These are phyloP conservation scores for Penicillium paxilli DNA, from an alignment of 495 filamentous ascomycete genomes.

Conservation along the genomic window DNA sequence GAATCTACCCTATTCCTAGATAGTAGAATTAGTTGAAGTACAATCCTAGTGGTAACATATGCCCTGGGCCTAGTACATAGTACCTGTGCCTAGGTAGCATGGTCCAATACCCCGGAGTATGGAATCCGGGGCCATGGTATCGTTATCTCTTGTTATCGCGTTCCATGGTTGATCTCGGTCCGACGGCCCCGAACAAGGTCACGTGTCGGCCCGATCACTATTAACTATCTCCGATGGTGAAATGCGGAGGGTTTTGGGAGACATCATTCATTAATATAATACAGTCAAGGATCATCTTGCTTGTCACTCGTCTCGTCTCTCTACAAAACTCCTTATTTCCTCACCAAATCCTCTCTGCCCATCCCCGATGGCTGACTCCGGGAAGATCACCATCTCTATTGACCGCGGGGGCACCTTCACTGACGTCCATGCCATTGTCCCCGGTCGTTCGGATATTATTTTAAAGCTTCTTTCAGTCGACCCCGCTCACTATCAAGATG, in stretches of 20 bases:
- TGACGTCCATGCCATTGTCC: conserved; percentile 58
- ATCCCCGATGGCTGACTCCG: conserved; percentile 27
- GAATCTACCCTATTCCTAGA: too few species aligned
- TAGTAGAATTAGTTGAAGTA: too few species aligned
- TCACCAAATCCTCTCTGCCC: neutral
- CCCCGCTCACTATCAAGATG: conserved; percentile 84
- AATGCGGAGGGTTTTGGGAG: neutral
- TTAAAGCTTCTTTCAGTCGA: conserved; percentile 91
- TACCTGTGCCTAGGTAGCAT: neutral
- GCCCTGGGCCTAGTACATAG: neutral
- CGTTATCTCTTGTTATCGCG: too few species aligned
- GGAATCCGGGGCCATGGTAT: too few species aligned
- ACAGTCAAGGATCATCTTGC: neutral
- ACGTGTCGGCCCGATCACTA: conserved; percentile 31
- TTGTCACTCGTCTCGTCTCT: neutral
- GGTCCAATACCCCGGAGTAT: too few species aligned
- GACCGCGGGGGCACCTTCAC: conserved; percentile 67
- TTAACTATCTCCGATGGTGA: conserved; percentile 8
- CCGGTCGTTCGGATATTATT: conserved; percentile 66
- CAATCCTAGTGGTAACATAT: too few species aligned
- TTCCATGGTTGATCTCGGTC: conserved; percentile 14
- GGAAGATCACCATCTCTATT: conserved; percentile 45
- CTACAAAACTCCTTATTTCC: neutral
- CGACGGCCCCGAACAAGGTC: conserved; percentile 15
- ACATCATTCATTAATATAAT: neutral